phyloP scores from a whole-genome alignment of 306 rosid species.

The Quercus variabilis region DNA sequence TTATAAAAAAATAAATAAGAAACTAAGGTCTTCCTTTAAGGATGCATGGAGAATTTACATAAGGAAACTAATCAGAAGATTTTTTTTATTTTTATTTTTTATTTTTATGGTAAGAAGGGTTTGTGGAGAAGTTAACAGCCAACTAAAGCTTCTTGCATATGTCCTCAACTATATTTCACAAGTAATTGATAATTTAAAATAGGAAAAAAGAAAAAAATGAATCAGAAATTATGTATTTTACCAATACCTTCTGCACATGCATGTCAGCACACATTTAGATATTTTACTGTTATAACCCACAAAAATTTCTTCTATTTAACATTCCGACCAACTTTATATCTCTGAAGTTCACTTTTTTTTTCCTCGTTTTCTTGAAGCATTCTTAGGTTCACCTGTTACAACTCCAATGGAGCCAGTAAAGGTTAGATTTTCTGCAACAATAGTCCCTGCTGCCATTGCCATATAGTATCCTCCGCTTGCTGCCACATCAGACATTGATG shows the following conservation, averaged over 20 bases:
- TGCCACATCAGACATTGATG: conserved; percentile 96
- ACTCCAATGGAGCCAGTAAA: conserved; percentile 96
- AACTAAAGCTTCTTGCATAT: not conserved
- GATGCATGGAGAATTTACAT: not conserved
- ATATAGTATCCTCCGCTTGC: conserved; percentile 98
- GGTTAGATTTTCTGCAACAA: conserved; percentile 91
- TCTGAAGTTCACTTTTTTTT: not conserved
- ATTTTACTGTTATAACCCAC: not conserved
- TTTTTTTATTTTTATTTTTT: too few relatives aligned
- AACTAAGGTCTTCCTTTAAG: too few relatives aligned
- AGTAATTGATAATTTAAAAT: not conserved
- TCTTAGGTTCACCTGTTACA: conserved; percentile 60
- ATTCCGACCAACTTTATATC: not conserved
- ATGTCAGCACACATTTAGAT: too few relatives aligned
- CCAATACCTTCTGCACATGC: not conserved
- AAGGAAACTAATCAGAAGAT: not conserved
- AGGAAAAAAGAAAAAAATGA: not conserved
- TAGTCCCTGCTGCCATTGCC: conserved; percentile 92
- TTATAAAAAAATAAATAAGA: too few relatives aligned
- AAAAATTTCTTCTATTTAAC: not conserved
- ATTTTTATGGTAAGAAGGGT: not conserved
- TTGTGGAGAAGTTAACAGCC: not conserved
- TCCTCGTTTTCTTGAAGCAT: conserved; percentile 3
- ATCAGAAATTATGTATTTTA: not conserved
- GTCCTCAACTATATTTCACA: not conserved